phyloP scores from a whole-genome alignment of 768 basidiomycete species.

The Boletus vinaceobasis region DNA sequence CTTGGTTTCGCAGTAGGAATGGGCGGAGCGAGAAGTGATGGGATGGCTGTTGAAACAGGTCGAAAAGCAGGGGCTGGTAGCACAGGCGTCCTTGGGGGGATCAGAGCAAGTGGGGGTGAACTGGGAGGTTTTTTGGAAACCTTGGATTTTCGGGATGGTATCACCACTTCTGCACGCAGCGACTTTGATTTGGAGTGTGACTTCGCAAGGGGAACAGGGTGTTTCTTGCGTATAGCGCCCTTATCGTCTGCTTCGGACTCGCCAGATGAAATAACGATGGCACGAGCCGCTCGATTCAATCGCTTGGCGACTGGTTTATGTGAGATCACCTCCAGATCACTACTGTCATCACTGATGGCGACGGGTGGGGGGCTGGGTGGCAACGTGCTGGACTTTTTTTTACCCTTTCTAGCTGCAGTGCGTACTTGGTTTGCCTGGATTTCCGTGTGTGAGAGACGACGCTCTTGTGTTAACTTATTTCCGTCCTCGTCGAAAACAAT shows the following conservation, averaged over 20 bases:
- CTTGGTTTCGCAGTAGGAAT: constrained; percentile 42
- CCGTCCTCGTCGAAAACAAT: constrained; percentile 62
- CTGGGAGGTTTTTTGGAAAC: constrained; percentile 13
- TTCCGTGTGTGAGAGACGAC: constrained; percentile 50
- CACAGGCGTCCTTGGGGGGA: constrained; percentile 3
- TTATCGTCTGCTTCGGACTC: constrained; percentile 40
- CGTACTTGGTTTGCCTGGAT: constrained; percentile 34
- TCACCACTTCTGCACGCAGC: constrained; percentile 38
- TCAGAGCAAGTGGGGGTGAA: not conserved
- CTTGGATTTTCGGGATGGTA: constrained; percentile 27
- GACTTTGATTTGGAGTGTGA: constrained; percentile 15
- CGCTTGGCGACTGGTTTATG: constrained; percentile 11
- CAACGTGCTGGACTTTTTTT: not conserved
- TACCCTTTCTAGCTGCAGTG: constrained; percentile 6
- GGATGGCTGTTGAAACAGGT: not conserved
- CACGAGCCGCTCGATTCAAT: constrained; percentile 11
- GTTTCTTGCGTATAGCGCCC: constrained; percentile 2
- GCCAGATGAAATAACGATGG: constrained; percentile 43
- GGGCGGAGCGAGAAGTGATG: constrained; percentile 5
- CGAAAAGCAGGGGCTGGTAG: not conserved
- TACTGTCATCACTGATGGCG: constrained; percentile 27
- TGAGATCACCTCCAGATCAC: constrained; percentile 28
- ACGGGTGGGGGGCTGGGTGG: constrained; percentile 13
- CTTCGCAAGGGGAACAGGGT: constrained; percentile 5
- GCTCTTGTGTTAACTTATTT: constrained; percentile 54